A percentile compares a stretch with the other conserved stretches of the same genome.
phyloP scores from a whole-genome alignment of 345 rosid genomes.

The Arabidopsis arenosa region DNA sequence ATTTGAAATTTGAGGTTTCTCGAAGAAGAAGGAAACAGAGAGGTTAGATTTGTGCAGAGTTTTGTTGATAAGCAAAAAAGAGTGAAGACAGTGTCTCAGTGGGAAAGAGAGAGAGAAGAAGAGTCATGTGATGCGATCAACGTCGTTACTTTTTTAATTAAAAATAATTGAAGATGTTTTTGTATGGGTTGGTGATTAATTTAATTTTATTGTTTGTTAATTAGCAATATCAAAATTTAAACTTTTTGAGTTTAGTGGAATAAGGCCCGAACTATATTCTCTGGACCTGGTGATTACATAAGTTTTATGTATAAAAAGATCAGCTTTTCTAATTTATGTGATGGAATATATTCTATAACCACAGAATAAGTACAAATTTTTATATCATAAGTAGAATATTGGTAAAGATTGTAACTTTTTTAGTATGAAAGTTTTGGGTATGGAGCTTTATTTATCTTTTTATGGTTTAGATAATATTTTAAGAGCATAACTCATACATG shows the following conservation, averaged over 20 bases:
- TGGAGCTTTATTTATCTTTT: slow-evolving; percentile 35
- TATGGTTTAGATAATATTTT: neutral
- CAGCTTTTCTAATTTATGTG: slow-evolving; percentile 33
- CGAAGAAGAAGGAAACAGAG: slow-evolving; percentile 31
- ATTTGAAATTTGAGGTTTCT: slow-evolving; percentile 23
- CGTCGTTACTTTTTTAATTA: slow-evolving; percentile 18
- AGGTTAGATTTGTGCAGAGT: slow-evolving; percentile 42
- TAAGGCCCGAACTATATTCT: slow-evolving; percentile 8
- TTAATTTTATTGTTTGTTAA: slow-evolving; percentile 26
- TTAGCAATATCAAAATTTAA: slow-evolving; percentile 3
- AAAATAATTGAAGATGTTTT: neutral
- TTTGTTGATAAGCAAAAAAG: slow-evolving; percentile 25
- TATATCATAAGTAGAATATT: neutral
- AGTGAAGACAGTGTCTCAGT: slow-evolving; percentile 34
- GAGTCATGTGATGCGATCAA: slow-evolving; percentile 43
- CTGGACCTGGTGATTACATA: slow-evolving; percentile 11
- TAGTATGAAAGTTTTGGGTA: slow-evolving; percentile 13
- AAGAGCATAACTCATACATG: neutral
- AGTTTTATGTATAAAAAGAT: slow-evolving; percentile 18
- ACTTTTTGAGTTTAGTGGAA: slow-evolving; percentile 12
- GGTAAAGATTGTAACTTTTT: slow-evolving; percentile 24
- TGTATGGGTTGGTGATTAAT: slow-evolving; percentile 43
- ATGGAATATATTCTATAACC: slow-evolving; percentile 41
- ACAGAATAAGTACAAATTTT: slow-evolving; percentile 27
- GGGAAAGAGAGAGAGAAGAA: neutral